A percentile compares a stretch with the other conserved stretches of the same genome.
These are phyloP conservation scores for Globisporangium parvum DNA, from an alignment of 352 stramenopile species.

Conservation along the genomic window DNA sequence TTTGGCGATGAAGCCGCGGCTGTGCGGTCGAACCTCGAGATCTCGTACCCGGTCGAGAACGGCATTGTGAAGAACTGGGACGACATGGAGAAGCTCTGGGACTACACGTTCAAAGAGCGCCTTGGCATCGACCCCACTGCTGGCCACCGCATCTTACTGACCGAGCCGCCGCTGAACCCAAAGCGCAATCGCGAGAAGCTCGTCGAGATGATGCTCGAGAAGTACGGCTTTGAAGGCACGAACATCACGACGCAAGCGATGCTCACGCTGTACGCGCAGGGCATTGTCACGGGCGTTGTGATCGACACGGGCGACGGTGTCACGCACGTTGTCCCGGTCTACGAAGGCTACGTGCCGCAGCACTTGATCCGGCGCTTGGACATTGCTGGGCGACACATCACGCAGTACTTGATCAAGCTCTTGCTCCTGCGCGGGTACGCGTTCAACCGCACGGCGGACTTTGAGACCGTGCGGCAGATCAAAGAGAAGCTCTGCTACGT, in stretches of 20 bases:
- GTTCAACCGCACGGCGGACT: slow-evolving; percentile 93
- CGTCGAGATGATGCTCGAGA: slow-evolving; percentile 92
- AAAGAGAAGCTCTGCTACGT: slow-evolving; percentile 98
- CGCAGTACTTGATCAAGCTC: slow-evolving; percentile 97
- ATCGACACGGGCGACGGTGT: slow-evolving; percentile 92
- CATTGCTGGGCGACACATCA: slow-evolving; percentile 91
- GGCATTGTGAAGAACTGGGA: slow-evolving; percentile 97
- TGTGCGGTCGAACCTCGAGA: slow-evolving; percentile 83
- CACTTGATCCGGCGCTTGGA: slow-evolving; percentile 94
- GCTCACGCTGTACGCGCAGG: slow-evolving; percentile 91
- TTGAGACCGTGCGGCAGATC: slow-evolving; percentile 95
- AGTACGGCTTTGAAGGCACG: slow-evolving; percentile 86
- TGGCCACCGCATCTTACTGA: slow-evolving; percentile 88
- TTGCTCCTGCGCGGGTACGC: slow-evolving; percentile 92
- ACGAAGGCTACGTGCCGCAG: slow-evolving; percentile 93
- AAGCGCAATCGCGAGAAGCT: slow-evolving; percentile 90
- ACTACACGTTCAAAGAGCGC: slow-evolving; percentile 94
- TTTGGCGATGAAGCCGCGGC: slow-evolving; percentile 91
- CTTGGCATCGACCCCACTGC: slow-evolving; percentile 58
- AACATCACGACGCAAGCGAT: slow-evolving; percentile 92
- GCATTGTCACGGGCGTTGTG: slow-evolving; percentile 87
- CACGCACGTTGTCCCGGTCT: slow-evolving; percentile 93
- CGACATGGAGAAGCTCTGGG: slow-evolving; percentile 96
- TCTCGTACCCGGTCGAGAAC: slow-evolving; percentile 92
- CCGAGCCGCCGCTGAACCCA: slow-evolving; percentile 90